Evolutionary conservation across 768 basidiomycete species (phyloP).

Genomic region (Tulasnella sp.): DNA sequence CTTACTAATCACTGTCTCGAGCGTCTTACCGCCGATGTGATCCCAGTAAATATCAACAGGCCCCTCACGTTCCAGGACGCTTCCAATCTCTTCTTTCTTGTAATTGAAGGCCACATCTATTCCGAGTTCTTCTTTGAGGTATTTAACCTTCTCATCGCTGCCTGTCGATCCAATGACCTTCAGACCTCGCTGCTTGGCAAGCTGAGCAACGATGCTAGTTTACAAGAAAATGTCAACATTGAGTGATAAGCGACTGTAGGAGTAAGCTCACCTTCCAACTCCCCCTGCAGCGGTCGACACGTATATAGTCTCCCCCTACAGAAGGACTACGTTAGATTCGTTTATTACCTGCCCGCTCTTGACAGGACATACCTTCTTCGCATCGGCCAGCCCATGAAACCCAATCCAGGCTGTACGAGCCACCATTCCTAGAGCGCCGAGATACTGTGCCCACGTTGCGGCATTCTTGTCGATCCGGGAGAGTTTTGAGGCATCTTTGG

Average conservation of each 20-base stretch:
- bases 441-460: neutral
- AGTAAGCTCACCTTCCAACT: conserved; percentile 44
- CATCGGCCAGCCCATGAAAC: conserved; percentile 33
- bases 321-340: neutral
- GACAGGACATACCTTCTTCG: conserved; percentile 31
- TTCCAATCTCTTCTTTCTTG: conserved; percentile 43
- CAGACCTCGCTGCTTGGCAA: conserved; percentile 33
- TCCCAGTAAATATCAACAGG: conserved; percentile 41
- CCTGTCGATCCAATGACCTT: conserved; percentile 66
- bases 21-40: conserved; percentile 22
- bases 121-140: conserved; percentile 39
- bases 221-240: neutral
- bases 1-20: conserved; percentile 21
- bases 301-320: conserved; percentile 40
- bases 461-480: neutral
- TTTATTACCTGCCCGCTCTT: too few relatives aligned
- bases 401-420: conserved; percentile 27
- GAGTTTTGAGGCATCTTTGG: neutral
- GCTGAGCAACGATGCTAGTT: conserved; percentile 27
- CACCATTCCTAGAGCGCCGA: conserved; percentile 12
- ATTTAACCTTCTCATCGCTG: conserved; percentile 59
- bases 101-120: conserved; percentile 65
- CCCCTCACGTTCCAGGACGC: conserved; percentile 46
- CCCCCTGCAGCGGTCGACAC: conserved; percentile 37
- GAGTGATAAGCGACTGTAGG: conserved; percentile 14